Evolutionary conservation across 768 basidiomycete species (phyloP), one percentile per base, ranked within the genome.

Genomic region (Agrocybe chaxingu): DNA sequence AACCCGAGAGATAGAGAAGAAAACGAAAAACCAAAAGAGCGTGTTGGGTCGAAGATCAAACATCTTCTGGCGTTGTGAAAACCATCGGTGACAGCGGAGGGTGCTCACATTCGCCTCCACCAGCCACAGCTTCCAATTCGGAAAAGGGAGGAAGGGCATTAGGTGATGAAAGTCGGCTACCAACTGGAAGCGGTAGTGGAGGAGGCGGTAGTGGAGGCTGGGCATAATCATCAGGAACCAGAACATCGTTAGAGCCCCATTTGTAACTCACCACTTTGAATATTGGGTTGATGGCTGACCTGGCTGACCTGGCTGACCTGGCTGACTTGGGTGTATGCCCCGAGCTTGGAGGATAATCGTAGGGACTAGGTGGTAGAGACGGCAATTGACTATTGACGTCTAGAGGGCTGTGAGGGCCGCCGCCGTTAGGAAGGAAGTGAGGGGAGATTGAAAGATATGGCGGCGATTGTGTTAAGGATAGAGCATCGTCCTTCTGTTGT

Each of bases 221-320:
- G 54, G 59, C 52, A 62, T 57, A 55, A 54, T 64, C 53, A 64
- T 71, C 62, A 72, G 67, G 65, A 48, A 60, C 60, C 29, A 69
- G 57, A 62, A 63, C 66, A 64, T 67, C 61, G 58, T 56, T 50
- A 71, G 62, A 58, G 64, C 69, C 68, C 67, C 64, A 70, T 62
- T 68, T 62, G 54, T 71, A 69, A 82, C 90, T 75, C 71, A 92
- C 90, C 74, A 92, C 89, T 80, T 89, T 86, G 76, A 92, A 92
- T 65, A 92, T 91, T 29, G 90, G 88, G 66, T 92, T 90, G 62
- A 91, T 88, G 32, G 76, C 78, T 44, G 84, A 81, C 63, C 84
- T 85, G 34, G 87, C 76, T 35, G 85, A 78, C 57, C 24, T 87
- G 32, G 76, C 78, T 45, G 84, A 81, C 63, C 84, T 85, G 34